phyloP scores from a whole-genome alignment of 2,329 filamentous ascomycete species.

The Fusarium sambucinum region DNA sequence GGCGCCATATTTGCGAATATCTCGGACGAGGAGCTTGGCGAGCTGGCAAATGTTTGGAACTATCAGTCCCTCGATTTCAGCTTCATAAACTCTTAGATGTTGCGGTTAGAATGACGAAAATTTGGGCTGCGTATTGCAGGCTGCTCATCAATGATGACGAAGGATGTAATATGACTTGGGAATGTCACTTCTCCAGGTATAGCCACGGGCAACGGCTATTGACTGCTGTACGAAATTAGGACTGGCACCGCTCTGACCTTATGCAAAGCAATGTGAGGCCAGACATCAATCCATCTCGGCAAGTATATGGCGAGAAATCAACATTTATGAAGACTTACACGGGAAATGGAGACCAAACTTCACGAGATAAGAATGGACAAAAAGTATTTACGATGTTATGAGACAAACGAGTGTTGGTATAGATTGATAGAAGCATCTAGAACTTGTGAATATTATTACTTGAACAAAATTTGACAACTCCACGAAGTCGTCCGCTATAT shows the following conservation, averaged over 20 bases:
- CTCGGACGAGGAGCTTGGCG: constrained; percentile 52
- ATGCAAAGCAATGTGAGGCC: not conserved
- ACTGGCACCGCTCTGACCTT: not conserved
- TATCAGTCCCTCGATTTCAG: constrained; percentile 52
- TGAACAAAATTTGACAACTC: not conserved
- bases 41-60: constrained; percentile 52
- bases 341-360: not conserved
- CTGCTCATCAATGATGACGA: not conserved
- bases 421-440: not conserved
- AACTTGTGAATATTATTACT: not conserved
- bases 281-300: not conserved
- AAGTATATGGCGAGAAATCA: not conserved
- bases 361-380: not conserved
- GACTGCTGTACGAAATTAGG: not conserved
- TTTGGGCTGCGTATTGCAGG: not conserved
- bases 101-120: not conserved
- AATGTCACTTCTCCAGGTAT: not conserved
- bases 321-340: not conserved
- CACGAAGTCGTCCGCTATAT: not conserved
- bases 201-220: too few relatives aligned
- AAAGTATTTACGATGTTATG: not conserved
- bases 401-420: constrained; percentile 2
- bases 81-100: constrained; percentile 42
- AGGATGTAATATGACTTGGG: not conserved
- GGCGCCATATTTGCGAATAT: constrained; percentile 47